Percentiles rank a stretch among this genome's conserved stretches.
These are phyloP conservation scores for Gilbertella persicaria DNA, from an alignment of 371 early-diverging fungal species.

Conservation along the genomic window DNA sequence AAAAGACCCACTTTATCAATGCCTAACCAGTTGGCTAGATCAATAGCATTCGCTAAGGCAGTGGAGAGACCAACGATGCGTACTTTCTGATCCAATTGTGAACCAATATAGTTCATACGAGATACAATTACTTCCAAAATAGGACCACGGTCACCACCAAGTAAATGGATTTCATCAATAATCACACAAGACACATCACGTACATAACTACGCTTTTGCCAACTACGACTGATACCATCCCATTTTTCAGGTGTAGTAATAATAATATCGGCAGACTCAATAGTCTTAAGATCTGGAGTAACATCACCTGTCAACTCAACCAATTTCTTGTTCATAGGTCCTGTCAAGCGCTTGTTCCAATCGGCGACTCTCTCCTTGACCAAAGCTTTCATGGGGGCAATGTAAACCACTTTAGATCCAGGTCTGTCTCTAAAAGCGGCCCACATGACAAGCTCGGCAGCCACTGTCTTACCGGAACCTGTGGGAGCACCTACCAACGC, in stretches of 20 bases:
- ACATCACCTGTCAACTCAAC: conserved; percentile 99
- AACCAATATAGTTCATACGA: conserved; percentile 93
- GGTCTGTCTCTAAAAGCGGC: conserved; percentile 84
- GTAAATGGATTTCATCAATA: conserved; percentile 98
- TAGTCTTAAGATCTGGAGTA: conserved; percentile 85
- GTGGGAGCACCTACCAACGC: conserved; percentile 97
- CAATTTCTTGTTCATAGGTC: conserved; percentile 75
- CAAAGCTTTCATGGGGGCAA: conserved; percentile 99
- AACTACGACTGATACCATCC: conserved; percentile 95
- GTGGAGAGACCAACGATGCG: conserved; percentile 98
- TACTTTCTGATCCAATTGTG: conserved; percentile 68
- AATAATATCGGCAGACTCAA: conserved; percentile 92
- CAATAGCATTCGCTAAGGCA: conserved; percentile 96
- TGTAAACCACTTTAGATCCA: conserved; percentile 92
- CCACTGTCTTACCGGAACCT: conserved; percentile 98
- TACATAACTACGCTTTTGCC: conserved; percentile 88
- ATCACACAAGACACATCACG: conserved; percentile 86
- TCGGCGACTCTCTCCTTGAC: conserved; percentile 96
- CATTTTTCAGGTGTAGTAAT: conserved; percentile 99
- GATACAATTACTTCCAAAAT: conserved; percentile 98
- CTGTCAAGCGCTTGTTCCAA: conserved; percentile 81
- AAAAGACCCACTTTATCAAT: conserved; percentile 82
- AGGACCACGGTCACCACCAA: conserved; percentile 97
- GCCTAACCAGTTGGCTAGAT: conserved; percentile 97
- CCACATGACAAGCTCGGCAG: conserved; percentile 96